Evolutionary conservation across 495 filamentous ascomycete species (phyloP), one percentile per base, ranked within the genome.

Genomic region (Chaetomidium leptoderma): DNA sequence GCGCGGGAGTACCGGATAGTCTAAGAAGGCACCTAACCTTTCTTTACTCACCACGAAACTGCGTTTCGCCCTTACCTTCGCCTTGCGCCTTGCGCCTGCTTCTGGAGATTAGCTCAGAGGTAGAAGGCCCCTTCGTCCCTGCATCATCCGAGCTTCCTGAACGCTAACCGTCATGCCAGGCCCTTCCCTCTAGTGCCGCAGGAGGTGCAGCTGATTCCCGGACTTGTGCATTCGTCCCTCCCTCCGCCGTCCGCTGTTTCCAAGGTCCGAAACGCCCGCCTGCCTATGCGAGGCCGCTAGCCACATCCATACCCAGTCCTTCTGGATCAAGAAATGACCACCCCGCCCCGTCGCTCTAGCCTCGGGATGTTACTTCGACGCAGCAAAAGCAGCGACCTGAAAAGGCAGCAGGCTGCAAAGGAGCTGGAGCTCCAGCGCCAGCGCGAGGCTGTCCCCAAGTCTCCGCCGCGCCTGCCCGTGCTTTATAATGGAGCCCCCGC

Each of bases 381-480:
- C 62, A 85, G 83, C 65, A 93, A 89, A 74, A 92, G 89, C 42
- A 86, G 84, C 37, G 88, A 84, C 71, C 79, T 90, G 68, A 85
- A 83, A 69, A 86, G 80, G 80, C 74, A 81, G 66, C 74, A 81
- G 66, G 69, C 70, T 35, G 68, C 66, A 10, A 65, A 74, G 69
- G 81, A 87, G 68, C 83, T 87, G 63, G 86, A 90, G 67, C 76
- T 85, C 51, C 81, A 81, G 62, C 82, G 82, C 60, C 82, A 83
- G 74, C 84, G 84, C 56, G 79, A 83, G 64, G 83, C 86, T 40
- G 79, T 90, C 45, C 80, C 88, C 53, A 82, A 84, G 62, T 77
- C 79, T 24, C 85, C 91, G 35, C 92, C 93, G 40, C 86, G 84
- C 65, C 83, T 97, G 27, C 93, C 92, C 24, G 86, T 85, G 56